Percentiles rank a stretch among this genome's conserved stretches.
Evolutionary conservation across 257 asterid species (phyloP).

Genomic region (Prunella vulgaris): DNA sequence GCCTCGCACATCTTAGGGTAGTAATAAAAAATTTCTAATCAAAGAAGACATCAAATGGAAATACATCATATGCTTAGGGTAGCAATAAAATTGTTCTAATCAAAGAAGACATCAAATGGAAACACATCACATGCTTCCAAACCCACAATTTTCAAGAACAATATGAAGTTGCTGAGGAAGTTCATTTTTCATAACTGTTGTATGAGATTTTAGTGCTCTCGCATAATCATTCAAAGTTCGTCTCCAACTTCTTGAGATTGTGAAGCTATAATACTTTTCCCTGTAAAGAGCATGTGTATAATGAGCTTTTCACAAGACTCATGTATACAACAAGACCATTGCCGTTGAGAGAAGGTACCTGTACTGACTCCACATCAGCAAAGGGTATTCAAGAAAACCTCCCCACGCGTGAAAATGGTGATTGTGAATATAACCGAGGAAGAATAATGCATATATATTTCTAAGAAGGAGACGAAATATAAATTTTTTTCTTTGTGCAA

Average conservation of each 20-base stretch:
- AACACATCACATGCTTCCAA: neutral
- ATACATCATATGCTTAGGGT: neutral
- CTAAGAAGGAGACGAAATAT: neutral
- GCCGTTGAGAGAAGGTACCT: neutral
- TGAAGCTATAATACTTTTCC: neutral
- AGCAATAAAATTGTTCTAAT: neutral
- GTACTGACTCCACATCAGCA: neutral
- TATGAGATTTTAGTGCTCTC: neutral
- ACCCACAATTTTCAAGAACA: neutral
- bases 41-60: too few species aligned
- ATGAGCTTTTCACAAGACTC: neutral
- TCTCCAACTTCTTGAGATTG: neutral
- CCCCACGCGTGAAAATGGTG: neutral
- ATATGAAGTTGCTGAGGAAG: neutral
- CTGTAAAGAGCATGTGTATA: neutral
- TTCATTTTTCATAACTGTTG: neutral
- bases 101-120: too few species aligned
- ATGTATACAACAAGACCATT: neutral
- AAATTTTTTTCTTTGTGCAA: neutral
- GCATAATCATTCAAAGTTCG: neutral
- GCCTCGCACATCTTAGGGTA: neutral
- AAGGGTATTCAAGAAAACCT: slow-evolving; percentile 4
- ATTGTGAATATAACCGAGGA: neutral
- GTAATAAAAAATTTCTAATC: neutral
- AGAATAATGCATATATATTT: neutral